Evolutionary conservation across 2,329 filamentous ascomycete species (phyloP), one percentile per base, ranked within the genome.

Genomic region (Pseudogymnoascus sp.): DNA sequence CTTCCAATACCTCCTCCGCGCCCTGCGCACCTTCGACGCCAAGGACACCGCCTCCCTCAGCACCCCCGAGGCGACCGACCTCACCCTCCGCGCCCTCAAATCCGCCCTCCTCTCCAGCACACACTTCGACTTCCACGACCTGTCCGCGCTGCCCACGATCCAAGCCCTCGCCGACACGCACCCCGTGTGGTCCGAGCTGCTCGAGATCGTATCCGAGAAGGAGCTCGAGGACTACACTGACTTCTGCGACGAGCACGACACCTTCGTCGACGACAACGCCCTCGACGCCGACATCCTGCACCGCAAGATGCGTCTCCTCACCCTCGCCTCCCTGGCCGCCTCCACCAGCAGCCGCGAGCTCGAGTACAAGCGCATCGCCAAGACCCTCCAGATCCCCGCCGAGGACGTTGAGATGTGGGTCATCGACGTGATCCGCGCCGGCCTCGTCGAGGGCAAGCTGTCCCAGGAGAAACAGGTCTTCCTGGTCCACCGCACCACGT

Each of bases 341-440:
- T 86, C 89, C 69, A 89, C 89, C 21, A 88, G 89, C 66, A 90
- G 86, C 72, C 90, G 93, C 72, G 91, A 95, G 73, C 88, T 99
- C 62, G 88, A 93, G 66, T 99, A 99, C 79, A 82, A 83, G 69
- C 85, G 85, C 73, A 97, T 99, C 73, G 85, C 89, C 68, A 88
- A 88, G 74, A 89, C 91, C 5, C 86, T 99, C 57, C 89, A 95
- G 77, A 87, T 99, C 63, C 86, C 91, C 54, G 74, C 79, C 57
- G 87, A 90, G 68, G 91, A 97, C 67, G 91, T 97, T 45, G 95
- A 99, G 83, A 89, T 93, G 83, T 99, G 95, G 95, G 91, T 96
- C 69, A 99, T 99, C 73, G 95, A 99, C 76, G 93, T 96, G 70
- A 97, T 99, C 78, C 91, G 95, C 69, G 91, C 93, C 59, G 92